Evolutionary conservation across 2,329 filamentous ascomycete genomes (phyloP), one percentile per base, ranked within the genome.

Genomic region (Fusarium sp.): DNA sequence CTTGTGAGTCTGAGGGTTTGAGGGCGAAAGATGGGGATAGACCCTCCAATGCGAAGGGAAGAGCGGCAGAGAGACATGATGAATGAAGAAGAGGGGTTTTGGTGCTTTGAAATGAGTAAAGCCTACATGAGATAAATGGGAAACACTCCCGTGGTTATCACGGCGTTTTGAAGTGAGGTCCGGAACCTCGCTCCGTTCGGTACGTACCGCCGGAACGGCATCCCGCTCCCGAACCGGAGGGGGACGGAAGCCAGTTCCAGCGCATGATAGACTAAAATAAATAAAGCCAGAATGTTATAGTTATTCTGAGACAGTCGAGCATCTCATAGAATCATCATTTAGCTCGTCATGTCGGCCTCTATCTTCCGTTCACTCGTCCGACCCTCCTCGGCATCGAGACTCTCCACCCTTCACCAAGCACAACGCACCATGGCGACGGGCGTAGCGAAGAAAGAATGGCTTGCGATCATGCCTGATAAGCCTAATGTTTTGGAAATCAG

Each of bases 381-480:
- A 2, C 14, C 50, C 7, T 3, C 27, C 2, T 20, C 31, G 14
- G 16, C 11, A 4, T 7, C 14, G 3, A 40, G 38, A 23, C 2
- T 29, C 10, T 40, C 36, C 36, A 20, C 3, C 36, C 36, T 40
- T n/a, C 18, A 10, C 29, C 25, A 38, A 46, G 6, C 27, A 20
- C 29, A 34, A 33, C 61, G 64, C 33, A 58, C 46, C 2, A 67
- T 69, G 60, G 57, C 57, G 0, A 67, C 64, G 1, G 27, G 20
- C 8, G 40, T 20, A 8, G 29, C 6, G 1, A 67, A 59, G 57
- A 56, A 57, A n/a, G 60, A 67, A 42, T 67, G 55, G 44, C 54
- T 64, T 10, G 57, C 34, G 0, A 67, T 69, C 13, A 53, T 69
- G 7, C 61, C 61, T 4, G 64, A 69, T 23, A 61, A 61, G 20